Evolutionary conservation across 352 stramenopile genomes (phyloP).

Genomic region (Phytopythium helicoides): DNA sequence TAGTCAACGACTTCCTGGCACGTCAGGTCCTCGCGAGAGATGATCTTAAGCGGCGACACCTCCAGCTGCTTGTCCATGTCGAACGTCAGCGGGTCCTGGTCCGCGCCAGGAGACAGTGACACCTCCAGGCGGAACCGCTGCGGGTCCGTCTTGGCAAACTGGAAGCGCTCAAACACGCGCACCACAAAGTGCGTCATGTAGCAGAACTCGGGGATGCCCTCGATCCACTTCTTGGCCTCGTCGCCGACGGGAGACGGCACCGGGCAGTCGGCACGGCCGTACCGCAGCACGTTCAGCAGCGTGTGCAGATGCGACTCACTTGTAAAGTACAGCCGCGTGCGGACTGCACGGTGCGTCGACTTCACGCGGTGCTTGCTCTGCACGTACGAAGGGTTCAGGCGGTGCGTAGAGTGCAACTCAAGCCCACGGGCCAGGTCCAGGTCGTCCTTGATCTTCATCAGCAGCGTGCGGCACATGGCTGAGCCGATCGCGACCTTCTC

Average conservation of each 20-base stretch:
- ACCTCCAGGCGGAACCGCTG: constrained; percentile 85
- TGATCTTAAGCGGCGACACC: constrained; percentile 78
- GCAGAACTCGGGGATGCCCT: constrained; percentile 95
- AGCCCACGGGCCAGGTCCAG: constrained; percentile 76
- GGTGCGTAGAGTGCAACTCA: constrained; percentile 72
- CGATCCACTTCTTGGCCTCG: constrained; percentile 82
- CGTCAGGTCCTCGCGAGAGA: constrained; percentile 76
- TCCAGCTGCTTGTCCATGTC: constrained; percentile 60
- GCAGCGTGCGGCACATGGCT: constrained; percentile 82
- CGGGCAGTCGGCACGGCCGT: constrained; percentile 58
- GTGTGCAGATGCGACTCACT: constrained; percentile 98
- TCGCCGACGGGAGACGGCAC: constrained; percentile 58
- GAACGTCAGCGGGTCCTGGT: constrained; percentile 63
- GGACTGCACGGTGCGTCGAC: constrained; percentile 94
- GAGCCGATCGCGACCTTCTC: constrained; percentile 88
- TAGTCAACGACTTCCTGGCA: constrained; percentile 88
- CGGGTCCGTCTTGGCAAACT: constrained; percentile 59
- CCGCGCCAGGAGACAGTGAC: constrained; percentile 77
- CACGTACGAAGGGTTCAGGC: constrained; percentile 78
- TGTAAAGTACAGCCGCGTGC: constrained; percentile 99
- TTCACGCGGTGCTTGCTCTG: constrained; percentile 82
- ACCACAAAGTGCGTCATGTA: constrained; percentile 99
- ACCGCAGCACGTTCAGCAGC: constrained; percentile 97
- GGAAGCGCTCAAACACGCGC: constrained; percentile 95
- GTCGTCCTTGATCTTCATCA: constrained; percentile 89